phyloP scores from a whole-genome alignment of 2,329 filamentous ascomycete species.

The Didymella sp. region DNA sequence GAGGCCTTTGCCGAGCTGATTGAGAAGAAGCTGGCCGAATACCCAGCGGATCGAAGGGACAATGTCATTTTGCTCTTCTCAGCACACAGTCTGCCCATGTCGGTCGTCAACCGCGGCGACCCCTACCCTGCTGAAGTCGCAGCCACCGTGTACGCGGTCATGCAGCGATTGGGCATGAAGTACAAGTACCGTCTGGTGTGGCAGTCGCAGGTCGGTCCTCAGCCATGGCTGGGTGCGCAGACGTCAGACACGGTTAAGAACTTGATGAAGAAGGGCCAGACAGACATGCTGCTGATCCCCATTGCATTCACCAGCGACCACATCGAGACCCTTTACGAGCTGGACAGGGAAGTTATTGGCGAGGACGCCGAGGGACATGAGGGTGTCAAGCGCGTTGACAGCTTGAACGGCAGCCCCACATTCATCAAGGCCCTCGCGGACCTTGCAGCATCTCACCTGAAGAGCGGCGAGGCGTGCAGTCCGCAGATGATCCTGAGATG shows the following conservation, averaged over 20 bases:
- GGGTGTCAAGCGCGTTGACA: constrained; percentile 83
- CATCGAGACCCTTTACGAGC: constrained; percentile 94
- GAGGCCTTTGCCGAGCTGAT: constrained; percentile 94
- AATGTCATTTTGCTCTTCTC: constrained; percentile 90
- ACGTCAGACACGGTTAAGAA: constrained; percentile 86
- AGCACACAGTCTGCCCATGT: constrained; percentile 95
- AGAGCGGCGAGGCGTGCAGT: constrained; percentile 74
- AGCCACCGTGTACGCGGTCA: constrained; percentile 95
- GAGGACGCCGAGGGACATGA: constrained; percentile 67
- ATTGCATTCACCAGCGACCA: constrained; percentile 99
- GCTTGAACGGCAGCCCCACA: constrained; percentile 85
- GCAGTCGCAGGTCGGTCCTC: constrained; percentile 97
- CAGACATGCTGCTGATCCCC: constrained; percentile 87
- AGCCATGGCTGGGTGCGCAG: constrained; percentile 93
- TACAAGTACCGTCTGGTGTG: constrained; percentile 95
- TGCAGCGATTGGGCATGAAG: constrained; percentile 83
- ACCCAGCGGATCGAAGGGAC: constrained; percentile 79
- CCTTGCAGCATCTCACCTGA: constrained; percentile 80
- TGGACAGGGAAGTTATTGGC: constrained; percentile 93
- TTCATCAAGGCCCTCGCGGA: constrained; percentile 92
- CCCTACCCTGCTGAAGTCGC: constrained; percentile 95
- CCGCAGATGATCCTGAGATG: constrained; percentile 89
- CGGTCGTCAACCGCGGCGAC: constrained; percentile 94
- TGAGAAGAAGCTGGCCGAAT: constrained; percentile 81
- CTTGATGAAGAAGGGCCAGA: constrained; percentile 90